Evolutionary conservation across 148 eudicot species (phyloP), one percentile per base, ranked within the genome.

Genomic region (Nepenthes gracilis): DNA sequence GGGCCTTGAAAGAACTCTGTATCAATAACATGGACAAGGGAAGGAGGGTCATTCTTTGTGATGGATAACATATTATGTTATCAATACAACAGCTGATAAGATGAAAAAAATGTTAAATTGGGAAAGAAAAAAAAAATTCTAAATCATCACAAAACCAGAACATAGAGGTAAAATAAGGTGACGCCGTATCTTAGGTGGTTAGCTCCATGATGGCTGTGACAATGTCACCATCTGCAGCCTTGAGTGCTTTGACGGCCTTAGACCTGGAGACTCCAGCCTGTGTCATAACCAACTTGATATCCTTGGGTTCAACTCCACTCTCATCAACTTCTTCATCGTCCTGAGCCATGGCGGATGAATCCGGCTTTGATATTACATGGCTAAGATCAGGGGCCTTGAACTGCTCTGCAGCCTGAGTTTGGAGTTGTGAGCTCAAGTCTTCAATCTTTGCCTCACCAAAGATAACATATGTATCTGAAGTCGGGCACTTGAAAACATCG

Each of bases 361-460:
- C 95, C 0, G 91, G 82, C 64, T 84, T 85, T 1, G 90, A 62
- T 12, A 72, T 64, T 43, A 84, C 72, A n/a, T 72, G 67, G 75
- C 82, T 74, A 67, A 86, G 68, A 66, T 86, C 78, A 2, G 95
- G 97, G 61, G 86, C 80, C 77, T 76, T 90, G 72, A 90, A 90
- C 64, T 90, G 95, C 76, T 90, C 90, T 1, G 97, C 97, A n/a
- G 95, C 97, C 65, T 86, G 97, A 9, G 78, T 72, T 67, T 90
- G 95, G 14, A 90, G 79, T 59, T 89, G 97, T 5, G 97, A 86
- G 82, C 94, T 89, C 80, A 89, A 64, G 67, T 89, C 94, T 67
- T 89, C 97, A n/a, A 89, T 89, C 84, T 89, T 89, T 9, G 97
- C 97, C 73, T 89, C 94, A 1, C 93, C 96, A 63, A 89, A 79